phyloP scores from a whole-genome alignment of 768 basidiomycete genomes.

The Phaeotremella fagi region DNA sequence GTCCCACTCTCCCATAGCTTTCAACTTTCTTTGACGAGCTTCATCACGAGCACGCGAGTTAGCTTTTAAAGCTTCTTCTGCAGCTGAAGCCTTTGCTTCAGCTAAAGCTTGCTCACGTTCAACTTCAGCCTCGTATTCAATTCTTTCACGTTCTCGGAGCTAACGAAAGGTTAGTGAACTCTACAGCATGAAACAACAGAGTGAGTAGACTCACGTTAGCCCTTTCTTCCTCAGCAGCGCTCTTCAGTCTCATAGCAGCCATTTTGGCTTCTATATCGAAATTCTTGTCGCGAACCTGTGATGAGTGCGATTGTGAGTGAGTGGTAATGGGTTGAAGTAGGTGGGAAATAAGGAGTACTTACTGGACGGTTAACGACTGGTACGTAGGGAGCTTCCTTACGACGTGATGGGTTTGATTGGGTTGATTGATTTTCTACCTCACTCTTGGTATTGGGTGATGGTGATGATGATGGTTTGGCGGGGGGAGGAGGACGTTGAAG shows the following conservation, averaged over 20 bases:
- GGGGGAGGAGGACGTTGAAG: neutral
- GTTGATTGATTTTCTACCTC: neutral
- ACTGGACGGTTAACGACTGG: neutral
- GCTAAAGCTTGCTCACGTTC: neutral
- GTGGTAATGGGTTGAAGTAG: neutral
- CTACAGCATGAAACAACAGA: neutral
- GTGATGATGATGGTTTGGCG: neutral
- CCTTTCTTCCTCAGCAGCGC: neutral
- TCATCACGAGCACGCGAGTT: neutral
- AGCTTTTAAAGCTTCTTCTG: neutral
- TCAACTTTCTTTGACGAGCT: neutral
- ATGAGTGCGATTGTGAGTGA: neutral
- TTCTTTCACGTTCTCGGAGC: neutral
- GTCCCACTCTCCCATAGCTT: neutral
- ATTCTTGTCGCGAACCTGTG: neutral
- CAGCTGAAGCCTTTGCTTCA: neutral
- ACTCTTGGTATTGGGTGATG: neutral
- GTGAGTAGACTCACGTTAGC: neutral
- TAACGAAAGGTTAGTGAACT: neutral
- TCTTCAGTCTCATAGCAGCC: neutral
- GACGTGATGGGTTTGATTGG: neutral
- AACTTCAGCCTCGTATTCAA: neutral
- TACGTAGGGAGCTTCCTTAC: neutral
- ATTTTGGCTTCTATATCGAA: neutral
- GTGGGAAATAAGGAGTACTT: neutral